Base-by-base conservation (phyloP, 2,329 filamentous ascomycete genomes). In the Xylariaceae sp. region DNA sequence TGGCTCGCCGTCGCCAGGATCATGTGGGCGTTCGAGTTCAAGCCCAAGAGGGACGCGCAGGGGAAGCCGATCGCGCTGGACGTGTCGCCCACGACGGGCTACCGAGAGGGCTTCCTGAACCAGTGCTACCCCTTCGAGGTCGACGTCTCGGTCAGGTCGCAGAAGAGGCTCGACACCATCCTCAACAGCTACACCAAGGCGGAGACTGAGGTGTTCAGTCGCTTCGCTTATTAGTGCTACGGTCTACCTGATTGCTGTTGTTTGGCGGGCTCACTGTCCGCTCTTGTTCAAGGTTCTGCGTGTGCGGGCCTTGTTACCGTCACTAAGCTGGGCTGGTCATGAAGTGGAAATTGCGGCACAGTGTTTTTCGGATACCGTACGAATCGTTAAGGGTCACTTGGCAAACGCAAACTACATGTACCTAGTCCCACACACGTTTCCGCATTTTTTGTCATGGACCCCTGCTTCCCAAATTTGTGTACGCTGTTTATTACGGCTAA, bases 1-100 rank as follows among this genome's bases (percentile, higher is more conserved):
- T 73, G 70, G 47, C 57, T 75, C 6, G 64, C 55, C 9, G 66
- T 73, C 21, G 59, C 68, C 2, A 57, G 66, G 5, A 60, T 73
- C n/a, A 50, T 72, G 16, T 73, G 69, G 67, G 65, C 61, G 1
- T 72, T 67, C 40, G 46, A 66, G 24, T 57, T 68, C 18, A 26
- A 40, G 38, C 21, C 21, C 7, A 24, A 24, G 21, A 24, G 11
- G 11, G 40, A 40, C 18, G 31, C 32, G 11, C 23, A 16, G 9
- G 41, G 41, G 6, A 29, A 31, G n/a, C 26, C 31, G 2, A 32
- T 40, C 9, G 26, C 30, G 14, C 31, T 44, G 5, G 41, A 44
- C 19, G 15, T 34, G 2, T 19, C 16, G 2, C 38, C 38, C 5
- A 21, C 7, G 3, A 35, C 31, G 7, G 38, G 31, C 3, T 40